These are phyloP conservation scores for Saccharomyces eubayanus DNA, from an alignment of 805 yeast species.

Conservation along the genomic window DNA sequence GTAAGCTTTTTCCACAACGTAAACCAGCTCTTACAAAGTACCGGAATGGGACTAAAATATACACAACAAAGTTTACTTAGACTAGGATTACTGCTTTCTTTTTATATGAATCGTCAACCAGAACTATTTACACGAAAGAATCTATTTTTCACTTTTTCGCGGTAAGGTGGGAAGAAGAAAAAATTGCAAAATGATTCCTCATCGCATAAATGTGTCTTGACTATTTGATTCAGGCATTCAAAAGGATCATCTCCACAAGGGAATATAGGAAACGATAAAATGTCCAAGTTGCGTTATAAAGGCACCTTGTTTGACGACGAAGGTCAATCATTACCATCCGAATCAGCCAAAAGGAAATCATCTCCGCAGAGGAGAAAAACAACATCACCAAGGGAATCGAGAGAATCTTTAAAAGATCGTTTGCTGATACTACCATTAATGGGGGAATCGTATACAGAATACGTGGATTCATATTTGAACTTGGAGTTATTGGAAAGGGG, in stretches of 20 bases:
- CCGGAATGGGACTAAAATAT: neutral
- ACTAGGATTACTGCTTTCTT: neutral
- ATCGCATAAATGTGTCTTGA: neutral
- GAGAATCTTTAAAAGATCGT: neutral
- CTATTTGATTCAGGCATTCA: neutral
- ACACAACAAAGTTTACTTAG: neutral
- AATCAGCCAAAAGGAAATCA: neutral
- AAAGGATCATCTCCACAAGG: neutral
- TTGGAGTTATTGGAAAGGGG: conserved; percentile 17
- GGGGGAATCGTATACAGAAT: conserved; percentile 14
- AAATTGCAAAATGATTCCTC: neutral
- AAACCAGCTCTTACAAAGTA: neutral
- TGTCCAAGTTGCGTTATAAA: neutral
- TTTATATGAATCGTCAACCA: neutral
- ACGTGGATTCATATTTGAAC: conserved; percentile 10
- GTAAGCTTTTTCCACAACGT: neutral
- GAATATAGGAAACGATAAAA: neutral
- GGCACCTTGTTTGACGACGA: neutral
- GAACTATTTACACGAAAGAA: neutral
- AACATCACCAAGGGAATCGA: neutral
- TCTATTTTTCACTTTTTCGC: neutral
- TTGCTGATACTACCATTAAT: conserved; percentile 9
- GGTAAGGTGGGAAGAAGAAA: neutral
- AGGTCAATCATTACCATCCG: neutral
- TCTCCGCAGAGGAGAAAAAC: neutral